These are phyloP conservation scores for Colletotrichum sp. DNA, from an alignment of 2,329 filamentous ascomycete genomes.

Conservation along the genomic window DNA sequence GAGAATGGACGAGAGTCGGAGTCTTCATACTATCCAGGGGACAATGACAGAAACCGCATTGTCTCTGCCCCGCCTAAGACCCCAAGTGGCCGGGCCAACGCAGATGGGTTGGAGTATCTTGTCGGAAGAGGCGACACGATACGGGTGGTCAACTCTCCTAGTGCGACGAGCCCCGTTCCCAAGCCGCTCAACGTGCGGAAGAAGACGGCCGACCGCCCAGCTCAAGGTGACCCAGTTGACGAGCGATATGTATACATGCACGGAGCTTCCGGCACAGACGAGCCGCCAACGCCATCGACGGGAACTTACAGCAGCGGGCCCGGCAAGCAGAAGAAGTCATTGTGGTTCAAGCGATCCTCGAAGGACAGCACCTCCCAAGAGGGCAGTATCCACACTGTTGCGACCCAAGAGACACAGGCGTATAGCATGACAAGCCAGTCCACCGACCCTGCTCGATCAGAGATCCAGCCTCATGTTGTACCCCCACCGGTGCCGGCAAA, in stretches of 20 bases:
- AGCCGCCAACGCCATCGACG: constrained; percentile 23
- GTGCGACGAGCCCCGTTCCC: constrained; percentile 38
- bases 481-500: constrained; percentile 23
- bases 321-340: constrained; percentile 49
- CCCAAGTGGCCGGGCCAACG: constrained; percentile 29
- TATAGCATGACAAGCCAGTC: constrained; percentile 19
- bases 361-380: constrained; percentile 36
- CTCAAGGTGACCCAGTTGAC: background rate
- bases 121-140: constrained; percentile 56
- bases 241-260: constrained; percentile 32
- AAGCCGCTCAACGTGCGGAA: constrained; percentile 48
- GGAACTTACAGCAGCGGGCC: constrained; percentile 19
- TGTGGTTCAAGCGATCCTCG: constrained; percentile 57
- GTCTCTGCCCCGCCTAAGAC: constrained; percentile 50
- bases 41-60: constrained; percentile 42
- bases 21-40: constrained; percentile 3
- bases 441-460: constrained; percentile 16
- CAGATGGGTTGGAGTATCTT: constrained; percentile 48
- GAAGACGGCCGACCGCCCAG: constrained; percentile 28
- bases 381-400: constrained; percentile 16
- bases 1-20: constrained; percentile 39
- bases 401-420: constrained; percentile 11
- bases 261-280: constrained; percentile 23
- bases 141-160: constrained; percentile 58
- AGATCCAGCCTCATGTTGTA: background rate